Conservation (phyloP, 2,329 filamentous ascomycete genomes). For the Pseudopyricularia cyperi region DNA sequence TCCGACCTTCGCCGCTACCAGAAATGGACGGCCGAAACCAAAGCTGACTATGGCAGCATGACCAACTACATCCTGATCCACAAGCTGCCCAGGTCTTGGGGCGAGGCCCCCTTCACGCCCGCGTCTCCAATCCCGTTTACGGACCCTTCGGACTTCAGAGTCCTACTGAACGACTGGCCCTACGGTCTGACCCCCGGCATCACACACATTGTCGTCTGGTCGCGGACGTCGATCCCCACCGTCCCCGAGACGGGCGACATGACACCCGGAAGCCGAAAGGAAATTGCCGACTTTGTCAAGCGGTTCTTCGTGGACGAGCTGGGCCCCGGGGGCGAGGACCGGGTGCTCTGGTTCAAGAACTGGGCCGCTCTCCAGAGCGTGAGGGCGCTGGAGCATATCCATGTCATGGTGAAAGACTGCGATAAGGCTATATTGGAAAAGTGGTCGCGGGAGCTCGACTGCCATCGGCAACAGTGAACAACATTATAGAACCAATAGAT, state of each 20-base stretch:
- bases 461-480: constrained; percentile 8
- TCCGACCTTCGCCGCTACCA: constrained; percentile 72
- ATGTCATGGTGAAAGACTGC: constrained; percentile 53
- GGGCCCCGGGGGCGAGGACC: constrained; percentile 31
- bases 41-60: constrained; percentile 64
- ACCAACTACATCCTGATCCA: constrained; percentile 65
- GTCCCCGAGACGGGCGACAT: constrained; percentile 59
- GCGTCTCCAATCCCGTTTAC: constrained; percentile 37
- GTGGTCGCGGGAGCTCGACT: constrained; percentile 37
- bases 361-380: constrained; percentile 84
- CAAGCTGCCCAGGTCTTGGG: constrained; percentile 57
- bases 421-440: constrained; percentile 35
- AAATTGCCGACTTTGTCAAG: constrained; percentile 58
- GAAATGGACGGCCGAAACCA: constrained; percentile 58
- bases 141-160: constrained; percentile 46
- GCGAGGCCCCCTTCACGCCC: constrained; percentile 39
- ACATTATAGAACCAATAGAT: neutral
- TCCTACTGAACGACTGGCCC: constrained; percentile 87
- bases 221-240: constrained; percentile 66
- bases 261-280: constrained; percentile 47
- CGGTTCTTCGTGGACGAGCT: constrained; percentile 52
- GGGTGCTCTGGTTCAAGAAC: constrained; percentile 83
- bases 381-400: constrained; percentile 77
- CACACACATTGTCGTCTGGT: constrained; percentile 86
- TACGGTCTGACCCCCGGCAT: constrained; percentile 59